Evolutionary conservation across 306 rosid genomes (phyloP), one percentile per base, ranked within the genome.

Genomic region (Abrus precatorius): DNA sequence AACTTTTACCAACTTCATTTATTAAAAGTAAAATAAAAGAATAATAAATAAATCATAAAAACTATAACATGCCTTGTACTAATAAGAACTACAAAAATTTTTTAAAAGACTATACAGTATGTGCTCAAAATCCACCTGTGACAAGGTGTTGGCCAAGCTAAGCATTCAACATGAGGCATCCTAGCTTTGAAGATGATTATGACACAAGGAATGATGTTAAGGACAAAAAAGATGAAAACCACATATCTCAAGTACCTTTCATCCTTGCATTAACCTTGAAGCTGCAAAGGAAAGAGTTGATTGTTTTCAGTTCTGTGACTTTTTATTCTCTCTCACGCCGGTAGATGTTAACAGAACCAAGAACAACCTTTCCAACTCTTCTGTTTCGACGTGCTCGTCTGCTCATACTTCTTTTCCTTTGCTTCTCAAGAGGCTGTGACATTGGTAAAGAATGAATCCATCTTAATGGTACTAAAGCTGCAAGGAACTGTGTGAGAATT

Each of bases 351-450:
- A 81, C 60, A 40, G 88, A 84, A 84, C 88, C 80, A 4, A 84
- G 74, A 45, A 75, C 86, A 48, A 91, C 92, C 85, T 92, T 90
- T 71, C 95, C 98, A 30, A 90, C 84, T 86, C 97, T 86, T 83
- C 97, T 86, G 78, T 71, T 89, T 89, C 88, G 87, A 63, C 92
- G 83, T 9, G 86, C 73, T 84, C 87, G 89, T 82, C 89, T 89
- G 65, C 91, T 91, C 80, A 81, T 60, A 30, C 80, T 82, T 67
- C 65, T 88, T 85, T 84, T 89, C 84, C 65, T 85, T 63, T 59
- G 85, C 87, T 82, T 88, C 85, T 77, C 87, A 59, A 61, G 69
- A 49, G 79, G 63, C 41, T 83, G 86, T 36, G 89, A 72, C 83
- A 55, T 52, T 0, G 99, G 99, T 9, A 95, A 5, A 43, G 32